Percentiles rank a stretch among this genome's conserved stretches.
Evolutionary conservation across 192 early-diverging fungal genomes (phyloP).

Genomic region (Linnemannia hyalina): DNA sequence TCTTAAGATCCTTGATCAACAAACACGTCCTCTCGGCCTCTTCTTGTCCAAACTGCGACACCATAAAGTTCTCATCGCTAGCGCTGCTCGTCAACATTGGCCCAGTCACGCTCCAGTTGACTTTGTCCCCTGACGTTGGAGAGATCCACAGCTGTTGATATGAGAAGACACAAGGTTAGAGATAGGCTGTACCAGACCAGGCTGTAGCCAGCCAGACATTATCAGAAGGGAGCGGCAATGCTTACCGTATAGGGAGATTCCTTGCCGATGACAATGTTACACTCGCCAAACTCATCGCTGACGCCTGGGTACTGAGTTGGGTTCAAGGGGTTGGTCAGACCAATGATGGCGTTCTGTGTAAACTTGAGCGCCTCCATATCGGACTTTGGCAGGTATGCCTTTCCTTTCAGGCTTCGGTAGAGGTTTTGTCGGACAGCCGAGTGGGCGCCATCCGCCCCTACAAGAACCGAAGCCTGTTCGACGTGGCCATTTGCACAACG

Average conservation of each 20-base stretch:
- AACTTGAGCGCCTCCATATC: slow-evolving; percentile 12
- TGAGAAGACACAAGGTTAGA: background rate
- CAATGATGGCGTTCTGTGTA: slow-evolving; percentile 24
- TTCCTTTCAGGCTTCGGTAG: slow-evolving; percentile 3
- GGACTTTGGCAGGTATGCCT: slow-evolving; percentile 9
- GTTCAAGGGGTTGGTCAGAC: slow-evolving; percentile 13
- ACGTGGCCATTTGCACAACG: slow-evolving; percentile 14
- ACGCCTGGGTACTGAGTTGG: background rate
- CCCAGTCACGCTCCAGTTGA: slow-evolving; percentile 20
- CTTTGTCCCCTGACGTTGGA: background rate
- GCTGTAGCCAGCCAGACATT: too few relatives aligned
- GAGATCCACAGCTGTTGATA: slow-evolving; percentile 14
- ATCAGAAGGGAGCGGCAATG: background rate
- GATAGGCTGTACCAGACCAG: too few relatives aligned
- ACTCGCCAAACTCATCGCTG: slow-evolving; percentile 6
- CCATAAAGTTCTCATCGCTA: slow-evolving; percentile 7
- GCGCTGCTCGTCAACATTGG: background rate
- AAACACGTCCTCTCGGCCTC: slow-evolving; percentile 6
- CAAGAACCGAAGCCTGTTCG: slow-evolving; percentile 24
- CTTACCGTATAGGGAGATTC: slow-evolving; percentile 25
- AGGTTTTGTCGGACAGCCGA: slow-evolving; percentile 28
- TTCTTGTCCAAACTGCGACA: slow-evolving; percentile 22
- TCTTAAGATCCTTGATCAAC: slow-evolving; percentile 21
- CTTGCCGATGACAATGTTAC: slow-evolving; percentile 24
- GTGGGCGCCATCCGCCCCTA: slow-evolving; percentile 45